Conservation (phyloP, 1,139 yeast species). For the Kluyveromyces sp. region DNA sequence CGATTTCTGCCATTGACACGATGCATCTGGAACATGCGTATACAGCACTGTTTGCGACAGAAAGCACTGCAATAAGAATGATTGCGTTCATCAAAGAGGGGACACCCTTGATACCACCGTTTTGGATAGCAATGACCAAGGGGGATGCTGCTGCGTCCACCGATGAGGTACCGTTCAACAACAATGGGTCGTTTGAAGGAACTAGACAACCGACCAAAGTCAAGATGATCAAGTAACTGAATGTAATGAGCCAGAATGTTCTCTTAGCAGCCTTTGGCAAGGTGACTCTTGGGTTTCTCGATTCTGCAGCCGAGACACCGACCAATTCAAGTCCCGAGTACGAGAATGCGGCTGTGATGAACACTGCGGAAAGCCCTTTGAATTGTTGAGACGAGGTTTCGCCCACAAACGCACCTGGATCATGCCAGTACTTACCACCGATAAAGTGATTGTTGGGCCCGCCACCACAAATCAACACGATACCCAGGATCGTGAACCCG, state of each 20-base stretch:
- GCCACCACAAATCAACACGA: slow-evolving; percentile 63
- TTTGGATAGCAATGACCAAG: slow-evolving; percentile 43
- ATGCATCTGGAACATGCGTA: slow-evolving; percentile 61
- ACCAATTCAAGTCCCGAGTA: slow-evolving; percentile 62
- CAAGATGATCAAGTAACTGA: slow-evolving; percentile 56
- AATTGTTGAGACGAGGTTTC: slow-evolving; percentile 37
- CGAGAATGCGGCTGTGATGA: slow-evolving; percentile 46
- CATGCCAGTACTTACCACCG: slow-evolving; percentile 58
- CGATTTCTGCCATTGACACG: slow-evolving; percentile 57
- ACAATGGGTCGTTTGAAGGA: slow-evolving; percentile 49
- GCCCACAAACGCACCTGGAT: slow-evolving; percentile 57
- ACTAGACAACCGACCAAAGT: slow-evolving; percentile 61
- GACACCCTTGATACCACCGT: slow-evolving; percentile 41
- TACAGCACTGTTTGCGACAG: slow-evolving; percentile 63
- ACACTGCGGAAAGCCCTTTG: slow-evolving; percentile 47
- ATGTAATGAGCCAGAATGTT: slow-evolving; percentile 68
- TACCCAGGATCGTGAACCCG: slow-evolving; percentile 65
- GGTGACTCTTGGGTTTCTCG: slow-evolving; percentile 63
- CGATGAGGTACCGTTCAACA: slow-evolving; percentile 41
- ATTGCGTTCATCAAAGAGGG: slow-evolving; percentile 47
- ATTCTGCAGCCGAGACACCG: slow-evolving; percentile 85
- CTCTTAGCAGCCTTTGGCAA: slow-evolving; percentile 70
- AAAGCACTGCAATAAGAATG: slow-evolving; percentile 51
- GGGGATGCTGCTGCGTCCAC: slow-evolving; percentile 48
- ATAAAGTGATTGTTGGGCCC: slow-evolving; percentile 53